A percentile compares a stretch with the other conserved stretches of the same genome.
phyloP scores from a whole-genome alignment of 2,329 filamentous ascomycete species.

The Fusarium falciforme region DNA sequence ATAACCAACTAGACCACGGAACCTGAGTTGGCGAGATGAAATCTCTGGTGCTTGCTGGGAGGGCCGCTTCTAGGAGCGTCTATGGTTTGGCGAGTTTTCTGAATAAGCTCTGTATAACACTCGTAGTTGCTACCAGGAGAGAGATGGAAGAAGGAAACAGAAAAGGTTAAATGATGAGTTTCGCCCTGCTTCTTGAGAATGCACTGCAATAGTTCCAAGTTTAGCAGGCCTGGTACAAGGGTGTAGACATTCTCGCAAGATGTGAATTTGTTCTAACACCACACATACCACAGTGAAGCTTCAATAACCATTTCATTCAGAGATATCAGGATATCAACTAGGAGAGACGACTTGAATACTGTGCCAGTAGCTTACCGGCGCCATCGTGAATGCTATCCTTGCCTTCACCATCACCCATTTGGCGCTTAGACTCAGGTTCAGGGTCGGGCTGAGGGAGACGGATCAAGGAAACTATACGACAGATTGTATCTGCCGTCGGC shows the following conservation, averaged over 20 bases:
- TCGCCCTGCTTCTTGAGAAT: no score
- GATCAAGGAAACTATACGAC: background rate
- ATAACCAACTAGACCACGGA: slow-evolving; percentile 42
- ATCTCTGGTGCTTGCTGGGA: background rate
- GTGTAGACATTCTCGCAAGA: background rate
- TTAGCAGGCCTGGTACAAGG: background rate
- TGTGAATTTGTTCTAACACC: no score
- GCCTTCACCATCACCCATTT: background rate
- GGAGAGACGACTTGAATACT: no score
- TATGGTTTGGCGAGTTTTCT: background rate
- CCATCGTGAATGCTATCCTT: background rate
- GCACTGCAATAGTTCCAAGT: background rate
- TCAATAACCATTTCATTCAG: background rate
- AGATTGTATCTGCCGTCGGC: background rate
- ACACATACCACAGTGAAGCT: background rate
- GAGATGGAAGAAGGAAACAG: background rate
- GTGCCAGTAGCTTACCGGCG: no score
- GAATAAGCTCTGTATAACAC: background rate
- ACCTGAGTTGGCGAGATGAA: background rate
- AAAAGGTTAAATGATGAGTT: background rate
- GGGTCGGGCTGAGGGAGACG: background rate
- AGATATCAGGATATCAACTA: background rate
- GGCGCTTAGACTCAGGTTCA: background rate
- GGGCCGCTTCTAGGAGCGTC: background rate
- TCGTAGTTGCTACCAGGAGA: background rate